phyloP scores from a whole-genome alignment of 2,329 filamentous ascomycete genomes.

The Falciphora oryzae region DNA sequence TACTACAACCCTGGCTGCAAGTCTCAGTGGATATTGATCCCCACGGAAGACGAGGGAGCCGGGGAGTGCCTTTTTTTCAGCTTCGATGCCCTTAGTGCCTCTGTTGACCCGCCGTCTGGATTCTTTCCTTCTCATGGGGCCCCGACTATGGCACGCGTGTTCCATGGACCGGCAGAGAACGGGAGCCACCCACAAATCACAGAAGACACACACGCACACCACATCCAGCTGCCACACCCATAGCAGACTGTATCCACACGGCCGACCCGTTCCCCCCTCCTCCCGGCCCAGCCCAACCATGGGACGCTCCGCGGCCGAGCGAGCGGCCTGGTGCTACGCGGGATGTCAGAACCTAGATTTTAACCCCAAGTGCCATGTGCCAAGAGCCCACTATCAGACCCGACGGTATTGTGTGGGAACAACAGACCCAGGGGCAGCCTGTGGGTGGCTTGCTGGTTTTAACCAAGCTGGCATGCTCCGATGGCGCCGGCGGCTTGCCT shows the following conservation, averaged over 20 bases:
- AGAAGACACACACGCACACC: too few relatives aligned
- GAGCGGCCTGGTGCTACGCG: background rate
- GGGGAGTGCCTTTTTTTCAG: background rate
- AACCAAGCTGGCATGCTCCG: background rate
- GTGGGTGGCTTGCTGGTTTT: too few relatives aligned
- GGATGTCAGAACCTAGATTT: background rate
- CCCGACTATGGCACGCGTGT: too few relatives aligned
- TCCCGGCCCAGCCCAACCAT: background rate
- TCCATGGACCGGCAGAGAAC: too few relatives aligned
- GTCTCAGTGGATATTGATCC: background rate
- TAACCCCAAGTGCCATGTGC: background rate
- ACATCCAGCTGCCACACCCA: background rate
- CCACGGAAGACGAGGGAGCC: too few relatives aligned
- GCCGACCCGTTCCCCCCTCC: background rate
- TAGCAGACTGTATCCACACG: background rate
- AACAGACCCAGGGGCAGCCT: too few relatives aligned
- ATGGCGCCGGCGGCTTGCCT: background rate
- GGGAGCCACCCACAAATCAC: too few relatives aligned
- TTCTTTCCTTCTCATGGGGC: too few relatives aligned
- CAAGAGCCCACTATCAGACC: background rate
- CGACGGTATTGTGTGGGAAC: background rate
- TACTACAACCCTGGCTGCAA: background rate
- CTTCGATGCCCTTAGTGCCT: background rate
- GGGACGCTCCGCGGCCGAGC: background rate
- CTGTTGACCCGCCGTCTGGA: too few relatives aligned